Evolutionary conservation across 352 stramenopile genomes (phyloP).

Genomic region (Phytophthora cryptogea): DNA sequence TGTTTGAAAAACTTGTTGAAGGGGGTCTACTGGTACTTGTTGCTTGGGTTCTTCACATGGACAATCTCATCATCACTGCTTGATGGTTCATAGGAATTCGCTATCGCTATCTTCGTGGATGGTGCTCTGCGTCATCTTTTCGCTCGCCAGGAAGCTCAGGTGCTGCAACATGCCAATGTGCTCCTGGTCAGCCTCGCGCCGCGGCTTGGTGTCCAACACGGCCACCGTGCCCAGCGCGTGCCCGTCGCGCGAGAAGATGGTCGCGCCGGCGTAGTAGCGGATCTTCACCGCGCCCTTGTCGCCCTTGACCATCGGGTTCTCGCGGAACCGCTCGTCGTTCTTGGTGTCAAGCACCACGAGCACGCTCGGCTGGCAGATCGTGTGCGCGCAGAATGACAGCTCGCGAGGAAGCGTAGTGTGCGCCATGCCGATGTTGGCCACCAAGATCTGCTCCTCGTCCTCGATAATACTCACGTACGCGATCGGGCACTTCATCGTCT

Average conservation of each 20-base stretch:
- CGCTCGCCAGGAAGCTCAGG: slow-evolving; percentile 84
- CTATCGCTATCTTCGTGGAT: slow-evolving; percentile 81
- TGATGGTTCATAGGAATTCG: slow-evolving; percentile 64
- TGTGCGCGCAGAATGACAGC: slow-evolving; percentile 87
- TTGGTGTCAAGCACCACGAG: slow-evolving; percentile 87
- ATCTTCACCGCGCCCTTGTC: slow-evolving; percentile 87
- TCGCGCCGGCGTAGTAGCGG: slow-evolving; percentile 85
- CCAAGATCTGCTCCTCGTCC: slow-evolving; percentile 80
- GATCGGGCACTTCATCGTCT: slow-evolving; percentile 90
- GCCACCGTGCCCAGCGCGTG: slow-evolving; percentile 84
- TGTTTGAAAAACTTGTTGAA: slow-evolving; percentile 10
- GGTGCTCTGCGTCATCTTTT: slow-evolving; percentile 89
- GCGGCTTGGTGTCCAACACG: slow-evolving; percentile 82
- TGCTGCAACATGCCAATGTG: slow-evolving; percentile 90
- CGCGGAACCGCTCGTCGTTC: slow-evolving; percentile 82
- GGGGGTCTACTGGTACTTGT: slow-evolving; percentile 11
- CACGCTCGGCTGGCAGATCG: slow-evolving; percentile 79
- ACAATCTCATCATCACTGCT: slow-evolving; percentile 29
- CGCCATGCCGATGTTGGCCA: slow-evolving; percentile 87
- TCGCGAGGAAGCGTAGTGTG: slow-evolving; percentile 80
- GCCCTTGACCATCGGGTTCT: slow-evolving; percentile 89
- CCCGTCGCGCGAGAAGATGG: slow-evolving; percentile 81
- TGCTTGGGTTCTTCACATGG: slow-evolving; percentile 25
- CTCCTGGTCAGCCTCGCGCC: slow-evolving; percentile 78
- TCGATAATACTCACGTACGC: slow-evolving; percentile 88